Evolutionary conservation across 441 rosid species (phyloP).

Genomic region (Populus hybrid): DNA sequence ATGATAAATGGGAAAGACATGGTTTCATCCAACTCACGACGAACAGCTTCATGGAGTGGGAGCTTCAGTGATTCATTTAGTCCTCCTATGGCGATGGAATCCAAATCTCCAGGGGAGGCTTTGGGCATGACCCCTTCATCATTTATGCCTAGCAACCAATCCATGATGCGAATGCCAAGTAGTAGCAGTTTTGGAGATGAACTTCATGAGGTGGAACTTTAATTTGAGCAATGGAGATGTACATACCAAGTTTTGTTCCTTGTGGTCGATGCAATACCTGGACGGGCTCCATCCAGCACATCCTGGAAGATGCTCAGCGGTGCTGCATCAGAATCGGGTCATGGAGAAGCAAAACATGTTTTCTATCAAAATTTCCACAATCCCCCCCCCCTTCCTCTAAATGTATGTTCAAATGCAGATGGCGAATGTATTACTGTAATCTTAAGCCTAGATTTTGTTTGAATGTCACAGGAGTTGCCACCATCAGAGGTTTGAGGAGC

Average conservation of each 20-base stretch:
- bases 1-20: slow-evolving; percentile 27
- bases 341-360: slow-evolving; percentile 12
- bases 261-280: slow-evolving; percentile 21
- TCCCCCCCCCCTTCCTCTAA: not conserved
- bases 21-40: slow-evolving; percentile 45
- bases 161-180: slow-evolving; percentile 22
- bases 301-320: slow-evolving; percentile 10
- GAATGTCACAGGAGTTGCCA: slow-evolving; percentile 21
- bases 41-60: slow-evolving; percentile 95
- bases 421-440: slow-evolving; percentile 20
- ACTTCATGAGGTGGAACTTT: slow-evolving; percentile 90
- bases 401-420: slow-evolving; percentile 19
- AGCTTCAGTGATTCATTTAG: slow-evolving; percentile 39
- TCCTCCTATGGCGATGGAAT: slow-evolving; percentile 30
- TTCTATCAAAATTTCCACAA: not conserved
- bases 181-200: slow-evolving; percentile 68
- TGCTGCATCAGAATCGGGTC: slow-evolving; percentile 13
- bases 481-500: slow-evolving; percentile 31
- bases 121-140: slow-evolving; percentile 37
- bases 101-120: slow-evolving; percentile 34
- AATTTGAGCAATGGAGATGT: slow-evolving; percentile 38
- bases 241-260: slow-evolving; percentile 49
- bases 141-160: slow-evolving; percentile 28
- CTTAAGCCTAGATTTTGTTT: slow-evolving; percentile 4
- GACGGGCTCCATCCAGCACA: slow-evolving; percentile 21